Base-by-base conservation (phyloP, 495 filamentous ascomycete species). In the Penicillium cinerascens region DNA sequence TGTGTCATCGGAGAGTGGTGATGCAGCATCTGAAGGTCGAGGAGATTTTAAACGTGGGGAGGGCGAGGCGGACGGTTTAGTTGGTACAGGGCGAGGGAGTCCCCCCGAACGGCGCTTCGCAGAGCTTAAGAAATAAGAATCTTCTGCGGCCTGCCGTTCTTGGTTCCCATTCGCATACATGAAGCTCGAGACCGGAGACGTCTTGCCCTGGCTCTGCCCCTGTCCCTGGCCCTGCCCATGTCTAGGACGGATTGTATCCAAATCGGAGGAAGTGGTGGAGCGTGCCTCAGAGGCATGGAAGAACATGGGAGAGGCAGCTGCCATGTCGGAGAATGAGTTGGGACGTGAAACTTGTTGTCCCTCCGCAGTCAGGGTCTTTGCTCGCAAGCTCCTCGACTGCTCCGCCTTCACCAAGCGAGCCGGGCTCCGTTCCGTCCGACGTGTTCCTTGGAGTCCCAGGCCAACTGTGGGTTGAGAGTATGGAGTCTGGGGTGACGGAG, bases 261-360 rank as follows among this genome's bases (percentile, higher is more conserved):
- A 42, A 27, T 73, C 66, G 8, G 66, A 63, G 23, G 60, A 48
- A 25, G 51, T 52, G 21, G 69, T 55, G 11, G 74, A 70, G 53
- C 81, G 83, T n/a, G 78, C 83, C 52, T 89, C 85, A 58, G 79
- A 82, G 7, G 87, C 88, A 68, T 87, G 86, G 61, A 92, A 91
- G 72, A 92, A 91, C 67, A 84, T 86, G 26, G 85, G 80, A 4
- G 80, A 63, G 6, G 43, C 55, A 2, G 65, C 44, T 0, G 61
- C 50, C 37, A 58, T 39, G 10, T 72, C 71, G 4, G 61, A 66
- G n/a, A 65, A 65, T 0, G 71, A 71, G 37, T 60, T 65, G 4
- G 66, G 65, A 6, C 68, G 66, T 22, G 71, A 64, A 1, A 23
- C 21, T 6, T 64, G 63, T 33, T 62, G 61, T 6, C 53, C 56